Conservation (phyloP, 2,329 filamentous ascomycete species). For the Alternaria triticina region DNA sequence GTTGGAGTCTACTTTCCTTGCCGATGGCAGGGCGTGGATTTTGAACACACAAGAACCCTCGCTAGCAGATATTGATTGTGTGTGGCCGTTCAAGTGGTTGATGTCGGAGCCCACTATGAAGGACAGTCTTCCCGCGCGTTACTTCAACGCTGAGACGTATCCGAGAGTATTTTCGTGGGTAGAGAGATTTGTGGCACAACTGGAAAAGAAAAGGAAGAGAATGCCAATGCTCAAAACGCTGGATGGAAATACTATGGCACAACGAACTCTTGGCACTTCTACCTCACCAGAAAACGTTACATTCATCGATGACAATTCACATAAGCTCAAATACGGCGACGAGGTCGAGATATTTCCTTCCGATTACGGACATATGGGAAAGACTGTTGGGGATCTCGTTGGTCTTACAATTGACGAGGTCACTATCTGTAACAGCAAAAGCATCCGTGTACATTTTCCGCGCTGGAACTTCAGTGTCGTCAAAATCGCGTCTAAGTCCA, state of each 20-base stretch:
- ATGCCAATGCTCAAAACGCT: constrained; percentile 52
- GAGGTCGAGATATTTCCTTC: constrained; percentile 53
- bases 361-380: constrained; percentile 41
- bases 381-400: constrained; percentile 35
- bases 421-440: constrained; percentile 33
- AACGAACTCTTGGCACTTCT: constrained; percentile 54
- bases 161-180: constrained; percentile 71
- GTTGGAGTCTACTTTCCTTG: constrained; percentile 67
- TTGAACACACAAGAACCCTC: constrained; percentile 59
- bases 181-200: constrained; percentile 61
- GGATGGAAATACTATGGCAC: constrained; percentile 42
- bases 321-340: constrained; percentile 61
- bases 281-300: constrained; percentile 52
- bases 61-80: constrained; percentile 71
- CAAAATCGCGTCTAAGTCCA: constrained; percentile 4
- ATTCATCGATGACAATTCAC: constrained; percentile 60
- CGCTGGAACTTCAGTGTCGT: constrained; percentile 47
- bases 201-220: constrained; percentile 51
- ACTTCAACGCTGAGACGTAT: constrained; percentile 60
- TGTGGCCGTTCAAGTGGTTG: constrained; percentile 74
- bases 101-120: constrained; percentile 51
- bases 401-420: constrained; percentile 37
- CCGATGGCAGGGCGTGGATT: constrained; percentile 72
- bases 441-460: constrained; percentile 47
- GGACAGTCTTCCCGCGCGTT: constrained; percentile 60